Base-by-base conservation (phyloP, 2,329 filamentous ascomycete species). In the Bipolaris zeicola region DNA sequence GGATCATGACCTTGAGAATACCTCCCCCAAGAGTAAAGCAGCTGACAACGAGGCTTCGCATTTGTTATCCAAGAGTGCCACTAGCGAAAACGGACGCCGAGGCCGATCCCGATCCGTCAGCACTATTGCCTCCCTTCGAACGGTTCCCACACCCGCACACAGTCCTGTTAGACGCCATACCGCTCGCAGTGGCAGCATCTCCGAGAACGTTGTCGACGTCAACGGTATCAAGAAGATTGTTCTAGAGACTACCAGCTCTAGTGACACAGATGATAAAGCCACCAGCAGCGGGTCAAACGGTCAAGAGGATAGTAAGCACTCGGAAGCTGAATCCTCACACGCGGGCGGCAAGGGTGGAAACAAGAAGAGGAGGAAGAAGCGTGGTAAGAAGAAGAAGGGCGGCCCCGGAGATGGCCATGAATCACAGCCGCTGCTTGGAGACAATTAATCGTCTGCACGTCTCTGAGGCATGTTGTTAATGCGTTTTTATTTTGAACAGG, bases 161-260 rank as follows among this genome's bases (percentile, higher is more conserved):
- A 69, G 61, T 22, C 68, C 70, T 0, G 61, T 64, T 8, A 67
- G 76, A 62, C 78, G 78, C 33, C 80, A 83, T 7, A 79, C 81
- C 4, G 87, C 87, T 5, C 82, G 89, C 54, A 91, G 87, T 64
- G 90, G 90, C 26, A 91, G 88, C 71, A 91, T 93, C 65, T 92
- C 89, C 0, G 89, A 93, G 75, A 90, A 89, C 58, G 80, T 90
- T n/a, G 79, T 92, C 53, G 88, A 93, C 68, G 81, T 88, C 2
- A 86, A 88, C 52, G 90, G 90, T 2, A 83, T 92, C 50, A 85
- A 86, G 61, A 94, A 94, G 76, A 85, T 92, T 42, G 85, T 94
- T 1, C 80, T 94, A 24, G 88, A 91, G 69, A 87, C 87, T 3
- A 89, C 82, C 24, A 87, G 83, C 63, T 83, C 82, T 16, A 82